These are phyloP conservation scores for Malus hybrid DNA, from an alignment of 331 rosid species.

Conservation along the genomic window DNA sequence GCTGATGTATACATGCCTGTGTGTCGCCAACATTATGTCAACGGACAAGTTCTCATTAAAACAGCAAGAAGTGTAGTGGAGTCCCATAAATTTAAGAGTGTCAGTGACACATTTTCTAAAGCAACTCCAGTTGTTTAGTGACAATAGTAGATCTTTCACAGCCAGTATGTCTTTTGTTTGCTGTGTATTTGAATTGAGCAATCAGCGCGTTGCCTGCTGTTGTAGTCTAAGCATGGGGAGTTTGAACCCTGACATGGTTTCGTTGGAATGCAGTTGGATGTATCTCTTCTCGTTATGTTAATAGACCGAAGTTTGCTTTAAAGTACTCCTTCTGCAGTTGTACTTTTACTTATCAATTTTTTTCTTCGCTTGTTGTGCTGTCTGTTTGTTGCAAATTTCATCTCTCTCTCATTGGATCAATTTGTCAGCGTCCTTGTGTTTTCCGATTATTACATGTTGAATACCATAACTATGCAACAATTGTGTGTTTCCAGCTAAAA, in stretches of 20 bases:
- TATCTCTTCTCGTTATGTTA: constrained; percentile 7
- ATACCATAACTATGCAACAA: constrained; percentile 59
- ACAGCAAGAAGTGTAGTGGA: constrained; percentile 51
- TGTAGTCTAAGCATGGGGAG: constrained; percentile 7
- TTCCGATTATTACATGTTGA: background rate
- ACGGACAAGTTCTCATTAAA: constrained; percentile 60
- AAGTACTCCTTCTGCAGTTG: background rate
- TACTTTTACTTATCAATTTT: background rate
- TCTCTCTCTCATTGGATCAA: background rate
- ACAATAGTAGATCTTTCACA: background rate
- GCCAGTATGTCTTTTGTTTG: background rate
- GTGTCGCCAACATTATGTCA: constrained; percentile 81
- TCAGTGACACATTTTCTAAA: constrained; percentile 29
- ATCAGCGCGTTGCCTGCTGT: background rate
- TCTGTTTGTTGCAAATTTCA: background rate
- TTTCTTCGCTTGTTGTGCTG: background rate
- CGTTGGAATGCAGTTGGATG: background rate
- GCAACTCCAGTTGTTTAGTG: constrained; percentile 23
- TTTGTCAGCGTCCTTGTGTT: background rate
- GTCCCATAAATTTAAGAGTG: constrained; percentile 31
- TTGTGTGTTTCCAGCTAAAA: constrained; percentile 27
- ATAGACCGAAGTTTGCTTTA: background rate
- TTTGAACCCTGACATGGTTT: constrained; percentile 6
- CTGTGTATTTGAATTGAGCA: background rate
- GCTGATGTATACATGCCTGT: constrained; percentile 93